phyloP scores from a whole-genome alignment of 2,329 filamentous ascomycete genomes.

The Fusarium sp. region DNA sequence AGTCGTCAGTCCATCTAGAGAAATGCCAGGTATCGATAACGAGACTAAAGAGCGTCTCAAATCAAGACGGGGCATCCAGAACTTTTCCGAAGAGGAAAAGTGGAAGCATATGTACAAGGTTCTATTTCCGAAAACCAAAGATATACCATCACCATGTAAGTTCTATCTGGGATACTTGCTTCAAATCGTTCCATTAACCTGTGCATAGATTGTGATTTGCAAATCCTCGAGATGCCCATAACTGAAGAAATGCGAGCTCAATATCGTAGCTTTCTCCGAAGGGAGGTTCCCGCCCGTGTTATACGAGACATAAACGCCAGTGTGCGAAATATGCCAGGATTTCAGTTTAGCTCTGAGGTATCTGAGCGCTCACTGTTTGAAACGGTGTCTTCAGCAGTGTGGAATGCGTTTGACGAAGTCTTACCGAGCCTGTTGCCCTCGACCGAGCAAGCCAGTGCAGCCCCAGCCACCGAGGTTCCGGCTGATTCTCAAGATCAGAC shows the following conservation, averaged over 20 bases:
- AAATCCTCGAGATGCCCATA: neutral
- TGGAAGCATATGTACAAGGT: constrained; percentile 29
- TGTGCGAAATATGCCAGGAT: constrained; percentile 4
- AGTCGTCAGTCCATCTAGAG: neutral
- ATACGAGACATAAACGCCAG: neutral
- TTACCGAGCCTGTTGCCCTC: neutral
- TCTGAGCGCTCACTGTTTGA: constrained; percentile 5
- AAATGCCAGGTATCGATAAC: constrained; percentile 8
- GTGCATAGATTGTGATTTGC: neutral
- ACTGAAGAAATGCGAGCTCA: neutral
- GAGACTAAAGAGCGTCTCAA: constrained; percentile 1
- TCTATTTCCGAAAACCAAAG: constrained; percentile 4
- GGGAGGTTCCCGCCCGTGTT: constrained; percentile 7
- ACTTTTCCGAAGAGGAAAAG: constrained; percentile 2
- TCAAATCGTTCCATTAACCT: neutral
- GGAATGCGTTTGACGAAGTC: constrained; percentile 24
- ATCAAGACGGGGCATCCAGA: constrained; percentile 9
- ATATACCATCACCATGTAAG: constrained; percentile 27
- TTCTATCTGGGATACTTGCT: rapidly evolving
- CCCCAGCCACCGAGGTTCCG: neutral
- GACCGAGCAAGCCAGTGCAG: neutral
- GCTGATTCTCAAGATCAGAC: too few relatives aligned
- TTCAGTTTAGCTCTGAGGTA: neutral
- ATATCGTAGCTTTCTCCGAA: constrained; percentile 8
- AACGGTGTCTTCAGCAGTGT: constrained; percentile 9